A percentile compares a stretch with the other conserved stretches of the same genome.
Conservation (phyloP, 148 eudicot genomes). For the Chenopodium quinoa region DNA sequence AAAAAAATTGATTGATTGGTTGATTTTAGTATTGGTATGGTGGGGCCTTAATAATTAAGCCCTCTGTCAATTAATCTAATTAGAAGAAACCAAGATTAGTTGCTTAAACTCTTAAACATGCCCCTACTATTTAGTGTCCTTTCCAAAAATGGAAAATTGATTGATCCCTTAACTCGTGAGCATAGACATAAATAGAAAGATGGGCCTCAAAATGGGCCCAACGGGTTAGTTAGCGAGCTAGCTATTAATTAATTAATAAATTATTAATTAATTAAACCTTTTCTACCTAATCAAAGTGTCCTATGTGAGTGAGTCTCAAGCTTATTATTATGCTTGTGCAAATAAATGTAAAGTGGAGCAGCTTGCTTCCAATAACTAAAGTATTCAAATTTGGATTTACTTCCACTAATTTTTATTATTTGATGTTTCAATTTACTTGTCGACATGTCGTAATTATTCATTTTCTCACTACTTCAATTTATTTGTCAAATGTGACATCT, state of each 20-base stretch:
- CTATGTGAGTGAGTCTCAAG: neutral
- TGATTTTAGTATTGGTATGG: neutral
- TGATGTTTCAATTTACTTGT: too few species aligned
- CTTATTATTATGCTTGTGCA: neutral
- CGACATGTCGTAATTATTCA: too few species aligned
- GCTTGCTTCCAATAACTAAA: neutral
- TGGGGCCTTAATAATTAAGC: constrained; percentile 17
- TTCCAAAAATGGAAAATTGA: constrained; percentile 5
- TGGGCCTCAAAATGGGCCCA: constrained; percentile 12
- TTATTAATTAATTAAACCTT: neutral
- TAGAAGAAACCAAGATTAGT: constrained; percentile 28
- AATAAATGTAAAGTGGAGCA: neutral
- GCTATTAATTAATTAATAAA: constrained; percentile 7
- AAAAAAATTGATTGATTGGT: too few species aligned
- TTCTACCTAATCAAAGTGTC: constrained; percentile 11
- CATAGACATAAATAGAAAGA: constrained; percentile 17
- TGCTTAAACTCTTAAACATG: constrained; percentile 18
- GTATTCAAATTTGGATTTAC: too few species aligned
- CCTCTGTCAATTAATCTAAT: constrained; percentile 16
- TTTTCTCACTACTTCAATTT: too few species aligned
- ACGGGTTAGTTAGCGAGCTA: constrained; percentile 10
- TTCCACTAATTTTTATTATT: too few species aligned
- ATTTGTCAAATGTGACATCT: too few species aligned
- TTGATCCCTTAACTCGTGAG: neutral
- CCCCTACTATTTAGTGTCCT: neutral